These are phyloP conservation scores for Lyophyllum atratum DNA, from an alignment of 768 basidiomycete genomes.

Conservation along the genomic window DNA sequence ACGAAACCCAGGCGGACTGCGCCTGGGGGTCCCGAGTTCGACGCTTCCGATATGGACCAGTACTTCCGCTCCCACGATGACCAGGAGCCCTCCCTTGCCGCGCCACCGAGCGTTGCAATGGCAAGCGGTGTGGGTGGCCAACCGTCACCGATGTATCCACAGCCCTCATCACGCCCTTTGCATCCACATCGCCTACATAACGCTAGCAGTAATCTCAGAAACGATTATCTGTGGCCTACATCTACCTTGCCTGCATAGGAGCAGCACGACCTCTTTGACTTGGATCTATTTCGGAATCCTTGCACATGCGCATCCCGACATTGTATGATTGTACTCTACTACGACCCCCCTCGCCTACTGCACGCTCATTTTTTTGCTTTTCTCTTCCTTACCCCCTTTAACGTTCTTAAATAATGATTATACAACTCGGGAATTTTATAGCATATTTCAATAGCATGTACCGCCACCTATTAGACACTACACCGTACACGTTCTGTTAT, in stretches of 20 bases:
- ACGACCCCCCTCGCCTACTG: background rate
- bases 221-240: background rate
- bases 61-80: constrained; percentile 56
- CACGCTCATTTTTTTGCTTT: background rate
- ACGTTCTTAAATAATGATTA: too few species aligned
- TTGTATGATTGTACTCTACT: background rate
- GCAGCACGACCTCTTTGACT: background rate
- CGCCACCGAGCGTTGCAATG: background rate
- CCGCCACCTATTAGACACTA: too few species aligned
- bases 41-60: constrained; percentile 70
- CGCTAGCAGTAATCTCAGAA: background rate
- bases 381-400: too few species aligned
- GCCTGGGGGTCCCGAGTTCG: constrained; percentile 49
- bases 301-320: background rate
- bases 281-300: background rate
- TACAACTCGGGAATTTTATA: too few species aligned
- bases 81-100: constrained; percentile 1
- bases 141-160: background rate
- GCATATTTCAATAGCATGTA: too few species aligned
- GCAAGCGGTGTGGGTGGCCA: background rate
- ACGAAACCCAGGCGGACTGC: constrained; percentile 18
- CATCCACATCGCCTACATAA: constrained; percentile 7
- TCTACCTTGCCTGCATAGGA: background rate
- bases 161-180: background rate
- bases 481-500: too few species aligned